Percentiles rank a stretch among this genome's conserved stretches.
Conservation (phyloP, 768 basidiomycete species). For the Tulasnella sp. region DNA sequence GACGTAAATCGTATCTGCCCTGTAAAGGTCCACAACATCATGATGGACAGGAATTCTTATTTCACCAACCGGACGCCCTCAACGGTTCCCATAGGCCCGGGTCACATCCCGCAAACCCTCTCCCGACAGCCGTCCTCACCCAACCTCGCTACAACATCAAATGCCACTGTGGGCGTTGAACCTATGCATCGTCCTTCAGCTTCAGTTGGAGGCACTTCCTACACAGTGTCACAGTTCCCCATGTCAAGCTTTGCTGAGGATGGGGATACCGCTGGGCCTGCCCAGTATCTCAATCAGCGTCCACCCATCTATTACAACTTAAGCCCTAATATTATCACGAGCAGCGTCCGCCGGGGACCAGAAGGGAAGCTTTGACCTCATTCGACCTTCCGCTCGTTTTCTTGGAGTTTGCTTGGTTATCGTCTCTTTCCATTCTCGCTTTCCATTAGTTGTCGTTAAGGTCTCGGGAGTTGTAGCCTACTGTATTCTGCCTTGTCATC, state of each 20-base stretch:
- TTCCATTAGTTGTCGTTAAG: neutral
- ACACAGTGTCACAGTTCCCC: constrained; percentile 29
- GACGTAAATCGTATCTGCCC: constrained; percentile 29
- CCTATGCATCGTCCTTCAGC: neutral
- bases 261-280: neutral
- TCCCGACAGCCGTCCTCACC: constrained; percentile 23
- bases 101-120: neutral
- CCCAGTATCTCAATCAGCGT: constrained; percentile 18
- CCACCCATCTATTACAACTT: constrained; percentile 17
- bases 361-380: constrained; percentile 22
- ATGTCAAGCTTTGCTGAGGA: neutral
- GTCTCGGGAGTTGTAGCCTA: neutral
- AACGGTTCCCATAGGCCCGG: neutral
- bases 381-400: neutral
- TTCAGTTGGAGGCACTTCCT: constrained; percentile 25
- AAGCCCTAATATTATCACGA: constrained; percentile 26
- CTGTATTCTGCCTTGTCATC: neutral
- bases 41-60: constrained; percentile 71
- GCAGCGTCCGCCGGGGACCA: constrained; percentile 17
- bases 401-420: no score
- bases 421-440: neutral
- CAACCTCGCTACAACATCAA: neutral
- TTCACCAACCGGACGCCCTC: constrained; percentile 24
- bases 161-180: neutral
- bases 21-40: constrained; percentile 63